Conservation (phyloP, 1,284 basidiomycete genomes). For the Athelia sp. region DNA sequence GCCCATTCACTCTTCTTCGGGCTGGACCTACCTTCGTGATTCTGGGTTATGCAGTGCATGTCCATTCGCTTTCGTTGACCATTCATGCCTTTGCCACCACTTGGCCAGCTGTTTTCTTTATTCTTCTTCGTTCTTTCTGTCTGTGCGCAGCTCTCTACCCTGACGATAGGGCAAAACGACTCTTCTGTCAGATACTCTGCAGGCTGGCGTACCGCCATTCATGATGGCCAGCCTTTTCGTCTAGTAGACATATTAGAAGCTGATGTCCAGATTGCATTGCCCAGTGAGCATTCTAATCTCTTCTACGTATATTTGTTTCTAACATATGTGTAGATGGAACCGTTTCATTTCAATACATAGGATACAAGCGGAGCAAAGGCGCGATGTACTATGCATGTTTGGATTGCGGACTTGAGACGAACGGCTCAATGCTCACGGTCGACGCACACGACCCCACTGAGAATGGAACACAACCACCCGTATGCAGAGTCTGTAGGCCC, state of each 20-base stretch:
- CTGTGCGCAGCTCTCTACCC: background rate
- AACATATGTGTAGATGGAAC: conserved; percentile 6
- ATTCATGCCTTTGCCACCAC: background rate
- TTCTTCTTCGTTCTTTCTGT: background rate
- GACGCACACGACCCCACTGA: conserved; percentile 10
- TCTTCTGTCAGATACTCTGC: background rate
- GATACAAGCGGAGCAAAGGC: conserved; percentile 10
- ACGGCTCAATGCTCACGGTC: conserved; percentile 4
- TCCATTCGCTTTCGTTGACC: background rate
- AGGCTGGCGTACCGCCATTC: background rate
- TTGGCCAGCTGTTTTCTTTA: background rate
- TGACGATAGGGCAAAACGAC: background rate
- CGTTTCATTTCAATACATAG: conserved; percentile 10
- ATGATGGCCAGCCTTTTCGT: background rate
- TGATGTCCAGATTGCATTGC: background rate
- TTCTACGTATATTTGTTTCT: background rate
- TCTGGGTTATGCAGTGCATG: too few relatives aligned
- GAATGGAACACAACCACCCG: conserved; percentile 7
- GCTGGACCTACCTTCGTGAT: too few relatives aligned
- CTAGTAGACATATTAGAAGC: background rate
- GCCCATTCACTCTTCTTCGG: too few relatives aligned
- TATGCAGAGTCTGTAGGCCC: conserved; percentile 1
- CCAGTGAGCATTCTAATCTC: background rate
- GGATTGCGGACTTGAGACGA: conserved; percentile 7
- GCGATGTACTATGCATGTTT: conserved; percentile 15